Conservation (phyloP, 805 yeast genomes). For the Sungouiozyma ichnusensis region DNA sequence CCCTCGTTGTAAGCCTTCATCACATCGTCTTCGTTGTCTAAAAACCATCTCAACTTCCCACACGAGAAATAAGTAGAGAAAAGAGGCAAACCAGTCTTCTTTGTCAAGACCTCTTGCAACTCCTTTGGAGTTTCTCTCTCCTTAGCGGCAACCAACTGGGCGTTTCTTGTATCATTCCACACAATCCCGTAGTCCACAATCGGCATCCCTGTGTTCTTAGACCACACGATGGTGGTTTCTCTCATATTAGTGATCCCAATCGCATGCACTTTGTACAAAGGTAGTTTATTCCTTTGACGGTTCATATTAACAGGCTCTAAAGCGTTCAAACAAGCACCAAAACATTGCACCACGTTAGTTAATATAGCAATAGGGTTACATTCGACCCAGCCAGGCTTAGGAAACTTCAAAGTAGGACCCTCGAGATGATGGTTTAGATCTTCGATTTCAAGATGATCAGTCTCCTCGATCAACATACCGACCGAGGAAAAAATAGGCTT, state of each 20-base stretch:
- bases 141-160: slow-evolving; percentile 55
- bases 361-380: slow-evolving; percentile 79
- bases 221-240: slow-evolving; percentile 88
- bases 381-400: slow-evolving; percentile 89
- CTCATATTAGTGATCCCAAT: slow-evolving; percentile 94
- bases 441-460: slow-evolving; percentile 52
- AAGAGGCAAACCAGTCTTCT: slow-evolving; percentile 74
- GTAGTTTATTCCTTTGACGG: slow-evolving; percentile 31
- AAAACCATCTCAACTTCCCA: slow-evolving; percentile 78
- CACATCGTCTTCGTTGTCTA: slow-evolving; percentile 65
- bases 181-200: slow-evolving; percentile 76
- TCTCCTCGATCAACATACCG: slow-evolving; percentile 59
- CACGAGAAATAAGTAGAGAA: slow-evolving; percentile 82
- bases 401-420: slow-evolving; percentile 66
- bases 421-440: slow-evolving; percentile 33
- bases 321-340: slow-evolving; percentile 51
- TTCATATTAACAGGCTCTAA: slow-evolving; percentile 49
- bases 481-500: slow-evolving; percentile 58
- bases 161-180: slow-evolving; percentile 91
- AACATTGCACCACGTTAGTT: slow-evolving; percentile 63
- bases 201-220: slow-evolving; percentile 70
- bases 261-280: slow-evolving; percentile 54
- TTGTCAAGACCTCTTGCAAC: slow-evolving; percentile 45
- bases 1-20: slow-evolving; percentile 61
- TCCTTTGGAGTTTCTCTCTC: slow-evolving; percentile 43